phyloP scores from a whole-genome alignment of 371 early-diverging fungal genomes.

The Rhizopus arrhizus region DNA sequence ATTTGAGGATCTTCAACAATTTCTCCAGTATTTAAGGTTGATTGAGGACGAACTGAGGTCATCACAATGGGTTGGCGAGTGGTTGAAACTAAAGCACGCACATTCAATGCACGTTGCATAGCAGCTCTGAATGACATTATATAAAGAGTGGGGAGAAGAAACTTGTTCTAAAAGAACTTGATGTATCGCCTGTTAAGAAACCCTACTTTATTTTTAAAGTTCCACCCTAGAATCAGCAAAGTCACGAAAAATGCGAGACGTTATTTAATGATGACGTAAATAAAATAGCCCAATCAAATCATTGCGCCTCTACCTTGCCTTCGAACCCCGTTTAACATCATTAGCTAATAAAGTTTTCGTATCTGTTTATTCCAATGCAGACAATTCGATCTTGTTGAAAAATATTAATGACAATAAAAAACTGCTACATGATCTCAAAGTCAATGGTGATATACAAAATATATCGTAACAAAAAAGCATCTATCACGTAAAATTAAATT shows the following conservation, averaged over 20 bases:
- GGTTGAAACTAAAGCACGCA: slow-evolving; percentile 34
- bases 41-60: slow-evolving; percentile 46
- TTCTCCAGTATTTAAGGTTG: slow-evolving; percentile 51
- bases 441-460: too few relatives aligned
- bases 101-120: slow-evolving; percentile 41
- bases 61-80: slow-evolving; percentile 35
- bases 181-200: background rate
- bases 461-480: too few relatives aligned
- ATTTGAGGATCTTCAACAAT: slow-evolving; percentile 64
- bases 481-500: too few relatives aligned
- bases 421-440: too few relatives aligned
- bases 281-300: background rate
- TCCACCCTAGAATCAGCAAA: slow-evolving; percentile 1
- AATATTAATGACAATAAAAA: too few relatives aligned
- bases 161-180: background rate
- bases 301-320: background rate
- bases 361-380: too few relatives aligned
- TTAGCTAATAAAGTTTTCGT: too few relatives aligned
- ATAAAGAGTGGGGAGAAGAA: background rate
- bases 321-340: too few relatives aligned
- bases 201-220: background rate
- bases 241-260: too few relatives aligned
- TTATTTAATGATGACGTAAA: background rate
- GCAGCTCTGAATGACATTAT: slow-evolving; percentile 48
- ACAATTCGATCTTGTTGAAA: too few relatives aligned